Evolutionary conservation across 257 asterid genomes (phyloP), one percentile per base, ranked within the genome.

Genomic region (Parsonsia alboflavescens): DNA sequence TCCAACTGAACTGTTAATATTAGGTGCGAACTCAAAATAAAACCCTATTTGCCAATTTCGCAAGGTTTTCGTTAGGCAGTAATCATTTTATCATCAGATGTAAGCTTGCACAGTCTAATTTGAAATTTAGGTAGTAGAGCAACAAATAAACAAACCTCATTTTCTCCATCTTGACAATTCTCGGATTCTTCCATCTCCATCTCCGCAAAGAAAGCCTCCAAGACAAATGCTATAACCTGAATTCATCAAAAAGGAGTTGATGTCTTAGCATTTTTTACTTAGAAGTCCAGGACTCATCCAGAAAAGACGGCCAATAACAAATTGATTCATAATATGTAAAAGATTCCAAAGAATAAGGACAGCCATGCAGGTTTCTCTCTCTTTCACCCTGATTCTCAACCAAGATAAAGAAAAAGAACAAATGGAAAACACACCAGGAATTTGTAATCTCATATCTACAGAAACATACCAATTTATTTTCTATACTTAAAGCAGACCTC

Each of bases 131-230:
- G 13, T 57, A 33, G 39, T 9, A 67, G 7, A 74, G 63, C 42
- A 53, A 49, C 28, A 46, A 39, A 65, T 5, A 8, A 21, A 77
- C 93, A 79, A 76, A 91, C 98, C 96, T 82, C 70, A 66, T 24
- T 75, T 44, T 76, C 89, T 66, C 78, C 88, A 73, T 84, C 81
- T 78, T 45, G 84, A 71, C 62, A 50, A 54, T 75, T 80, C 76
- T 79, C 96, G 74, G 84, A 49, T 46, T 86, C 54, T 88, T 94
- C 99, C 19, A 94, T 83, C 71, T 90, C 97, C 92, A 94, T 81
- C 84, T 94, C 99, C 76, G 97, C 97, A 78, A 92, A 93, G 89
- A 94, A 94, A 72, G 99, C 99, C 85, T 94, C 99, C 93, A 92
- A 86, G 75, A 94, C 97, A 87, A 94, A 94, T 70, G 99, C 97